A percentile compares a stretch with the other conserved stretches of the same genome.
phyloP scores from a whole-genome alignment of 2,329 filamentous ascomycete species.

The Cladosporium sp. region DNA sequence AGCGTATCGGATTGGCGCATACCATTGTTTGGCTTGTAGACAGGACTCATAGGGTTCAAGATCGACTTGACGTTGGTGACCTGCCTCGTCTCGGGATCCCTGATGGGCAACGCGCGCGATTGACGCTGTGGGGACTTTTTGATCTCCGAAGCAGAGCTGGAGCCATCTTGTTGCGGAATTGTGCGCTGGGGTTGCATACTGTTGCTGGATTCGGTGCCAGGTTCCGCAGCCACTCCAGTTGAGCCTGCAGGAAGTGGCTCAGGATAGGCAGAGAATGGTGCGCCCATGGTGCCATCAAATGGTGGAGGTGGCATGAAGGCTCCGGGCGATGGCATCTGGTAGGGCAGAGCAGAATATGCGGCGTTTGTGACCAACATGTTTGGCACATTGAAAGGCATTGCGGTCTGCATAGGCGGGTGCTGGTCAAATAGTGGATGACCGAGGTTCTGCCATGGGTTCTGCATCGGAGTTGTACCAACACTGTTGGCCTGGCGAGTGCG shows the following conservation, averaged over 20 bases:
- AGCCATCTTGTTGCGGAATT: slow-evolving; percentile 26
- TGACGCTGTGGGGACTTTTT: slow-evolving; percentile 21
- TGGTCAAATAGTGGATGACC: neutral
- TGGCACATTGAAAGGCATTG: neutral
- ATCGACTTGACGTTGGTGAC: slow-evolving; percentile 24
- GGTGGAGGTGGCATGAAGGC: slow-evolving; percentile 25
- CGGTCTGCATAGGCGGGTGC: neutral
- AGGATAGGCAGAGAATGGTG: slow-evolving; percentile 16
- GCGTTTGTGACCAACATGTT: slow-evolving; percentile 19
- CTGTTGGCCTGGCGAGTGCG: slow-evolving; percentile 14
- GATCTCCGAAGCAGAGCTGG: slow-evolving; percentile 20
- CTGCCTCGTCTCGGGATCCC: slow-evolving; percentile 26
- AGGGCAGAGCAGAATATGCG: slow-evolving; percentile 17
- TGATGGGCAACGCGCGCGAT: slow-evolving; percentile 32
- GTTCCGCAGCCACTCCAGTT: neutral
- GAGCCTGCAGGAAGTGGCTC: neutral
- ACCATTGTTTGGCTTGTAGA: slow-evolving; percentile 30
- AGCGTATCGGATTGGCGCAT: neutral
- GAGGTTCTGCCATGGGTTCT: neutral
- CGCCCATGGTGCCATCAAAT: slow-evolving; percentile 28
- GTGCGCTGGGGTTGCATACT: neutral
- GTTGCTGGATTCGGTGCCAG: neutral
- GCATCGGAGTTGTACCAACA: neutral
- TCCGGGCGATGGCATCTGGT: slow-evolving; percentile 22
- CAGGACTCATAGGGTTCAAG: slow-evolving; percentile 37